Percentiles rank a stretch among this genome's conserved stretches.
phyloP scores from a whole-genome alignment of 2,329 filamentous ascomycete species.

The Graphilbum sp. region DNA sequence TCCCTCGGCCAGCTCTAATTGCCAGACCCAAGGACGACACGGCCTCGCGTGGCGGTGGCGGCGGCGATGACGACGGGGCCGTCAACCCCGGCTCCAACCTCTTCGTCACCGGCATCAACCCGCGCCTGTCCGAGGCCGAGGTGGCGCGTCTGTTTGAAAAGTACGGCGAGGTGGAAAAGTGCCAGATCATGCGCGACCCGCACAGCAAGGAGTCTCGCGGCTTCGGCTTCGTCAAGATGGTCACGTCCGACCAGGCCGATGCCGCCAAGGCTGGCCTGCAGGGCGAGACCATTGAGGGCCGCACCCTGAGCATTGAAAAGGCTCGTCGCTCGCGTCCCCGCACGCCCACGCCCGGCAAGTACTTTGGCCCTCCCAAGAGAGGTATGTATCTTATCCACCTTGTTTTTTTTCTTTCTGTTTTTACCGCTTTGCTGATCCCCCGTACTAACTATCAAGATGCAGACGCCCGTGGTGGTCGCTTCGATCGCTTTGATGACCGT shows the following conservation, averaged over 20 bases:
- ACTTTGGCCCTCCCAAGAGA: slow-evolving; percentile 96
- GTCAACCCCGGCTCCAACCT: slow-evolving; percentile 93
- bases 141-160: slow-evolving; percentile 95
- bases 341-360: slow-evolving; percentile 95
- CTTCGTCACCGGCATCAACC: slow-evolving; percentile 96
- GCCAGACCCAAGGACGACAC: slow-evolving; percentile 32
- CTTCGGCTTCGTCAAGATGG: slow-evolving; percentile 99
- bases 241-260: slow-evolving; percentile 84
- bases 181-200: slow-evolving; percentile 98
- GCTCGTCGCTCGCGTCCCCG: slow-evolving; percentile 86
- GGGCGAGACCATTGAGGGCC: slow-evolving; percentile 86
- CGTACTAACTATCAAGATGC: not conserved
- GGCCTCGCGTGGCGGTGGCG: slow-evolving; percentile 17
- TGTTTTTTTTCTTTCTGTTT: no score
- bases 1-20: not conserved
- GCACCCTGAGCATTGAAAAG: slow-evolving; percentile 97
- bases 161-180: slow-evolving; percentile 97
- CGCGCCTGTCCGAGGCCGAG: slow-evolving; percentile 74
- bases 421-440: not conserved
- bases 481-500: slow-evolving; percentile 49
- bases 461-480: slow-evolving; percentile 20
- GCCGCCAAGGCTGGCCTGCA: slow-evolving; percentile 93
- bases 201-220: slow-evolving; percentile 97
- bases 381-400: slow-evolving; percentile 46
- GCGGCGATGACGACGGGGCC: slow-evolving; percentile 56